These are phyloP conservation scores for Thelonectria discophora DNA, from an alignment of 2,329 filamentous ascomycete genomes.

Conservation along the genomic window DNA sequence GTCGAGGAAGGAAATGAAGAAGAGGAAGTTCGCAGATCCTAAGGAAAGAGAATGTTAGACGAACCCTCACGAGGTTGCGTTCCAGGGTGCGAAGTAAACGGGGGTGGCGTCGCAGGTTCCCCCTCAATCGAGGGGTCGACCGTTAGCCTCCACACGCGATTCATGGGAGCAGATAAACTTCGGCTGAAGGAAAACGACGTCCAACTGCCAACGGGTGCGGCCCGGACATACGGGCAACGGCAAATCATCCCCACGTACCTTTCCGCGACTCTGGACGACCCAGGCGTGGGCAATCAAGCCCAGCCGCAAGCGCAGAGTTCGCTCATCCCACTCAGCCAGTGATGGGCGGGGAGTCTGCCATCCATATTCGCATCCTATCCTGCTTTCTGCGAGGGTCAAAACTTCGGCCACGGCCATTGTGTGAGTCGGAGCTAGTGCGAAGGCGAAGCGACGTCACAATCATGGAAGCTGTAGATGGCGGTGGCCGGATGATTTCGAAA, in stretches of 20 bases:
- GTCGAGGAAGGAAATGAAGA: slow-evolving; percentile 28
- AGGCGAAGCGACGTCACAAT: slow-evolving; percentile 55
- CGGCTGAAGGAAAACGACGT: slow-evolving; percentile 3
- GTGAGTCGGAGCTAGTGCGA: slow-evolving; percentile 56
- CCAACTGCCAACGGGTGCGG: slow-evolving; percentile 12
- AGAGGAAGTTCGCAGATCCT: slow-evolving; percentile 30
- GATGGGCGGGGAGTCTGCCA: slow-evolving; percentile 47
- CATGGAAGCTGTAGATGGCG: slow-evolving; percentile 58
- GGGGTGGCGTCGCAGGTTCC: slow-evolving; percentile 35
- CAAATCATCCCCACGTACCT: slow-evolving; percentile 31
- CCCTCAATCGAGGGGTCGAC: slow-evolving; percentile 38
- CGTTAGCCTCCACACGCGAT: slow-evolving; percentile 38
- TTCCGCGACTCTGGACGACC: slow-evolving; percentile 39
- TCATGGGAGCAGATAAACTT: slow-evolving; percentile 33
- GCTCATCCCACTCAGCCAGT: slow-evolving; percentile 42
- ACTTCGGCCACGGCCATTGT: slow-evolving; percentile 65
- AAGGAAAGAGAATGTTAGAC: slow-evolving; percentile 35
- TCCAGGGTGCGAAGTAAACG: slow-evolving; percentile 19
- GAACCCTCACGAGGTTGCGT: slow-evolving; percentile 31
- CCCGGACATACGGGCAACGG: slow-evolving; percentile 11
- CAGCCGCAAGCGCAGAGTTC: slow-evolving; percentile 39
- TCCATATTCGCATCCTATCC: slow-evolving; percentile 53
- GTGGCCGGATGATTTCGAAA: slow-evolving; percentile 23
- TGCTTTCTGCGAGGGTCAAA: slow-evolving; percentile 54
- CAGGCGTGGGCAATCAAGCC: slow-evolving; percentile 48